Evolutionary conservation across 2,329 filamentous ascomycete genomes (phyloP).

Genomic region (Cordyceps militaris): DNA sequence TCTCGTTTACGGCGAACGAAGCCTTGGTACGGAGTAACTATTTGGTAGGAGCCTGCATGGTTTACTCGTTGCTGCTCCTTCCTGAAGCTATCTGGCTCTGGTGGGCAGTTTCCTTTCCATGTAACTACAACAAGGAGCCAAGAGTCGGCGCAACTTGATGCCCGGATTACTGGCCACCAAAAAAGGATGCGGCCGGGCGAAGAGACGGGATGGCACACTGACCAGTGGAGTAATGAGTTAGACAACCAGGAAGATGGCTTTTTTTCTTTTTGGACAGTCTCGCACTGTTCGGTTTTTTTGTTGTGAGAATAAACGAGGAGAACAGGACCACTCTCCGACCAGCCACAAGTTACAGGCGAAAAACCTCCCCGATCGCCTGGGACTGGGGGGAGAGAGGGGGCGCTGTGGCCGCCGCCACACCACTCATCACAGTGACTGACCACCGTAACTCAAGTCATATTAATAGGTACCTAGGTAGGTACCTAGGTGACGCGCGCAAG

Average conservation of each 20-base stretch:
- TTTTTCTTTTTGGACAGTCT: neutral
- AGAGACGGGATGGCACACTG: neutral
- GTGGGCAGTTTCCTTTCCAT: neutral
- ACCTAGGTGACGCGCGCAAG: neutral
- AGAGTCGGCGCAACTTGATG: neutral
- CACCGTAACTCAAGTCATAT: neutral
- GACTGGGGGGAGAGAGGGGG: neutral
- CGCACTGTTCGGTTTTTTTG: neutral
- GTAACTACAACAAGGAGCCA: neutral
- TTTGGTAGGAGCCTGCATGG: neutral
- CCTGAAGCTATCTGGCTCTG: neutral
- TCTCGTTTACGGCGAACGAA: neutral
- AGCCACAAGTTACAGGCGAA: neutral
- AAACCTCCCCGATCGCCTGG: neutral
- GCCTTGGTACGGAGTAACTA: neutral
- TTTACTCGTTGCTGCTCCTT: no score
- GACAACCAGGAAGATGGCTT: no score
- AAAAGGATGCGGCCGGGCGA: neutral
- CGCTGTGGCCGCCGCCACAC: neutral
- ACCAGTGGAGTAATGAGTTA: neutral
- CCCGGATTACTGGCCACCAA: neutral
- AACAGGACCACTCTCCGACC: neutral
- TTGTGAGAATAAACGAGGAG: slow-evolving; percentile 8
- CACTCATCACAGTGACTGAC: neutral
- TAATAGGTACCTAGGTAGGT: neutral